Evolutionary conservation across 2,329 filamentous ascomycete species (phyloP).

Genomic region (Hypoxylon sp.): DNA sequence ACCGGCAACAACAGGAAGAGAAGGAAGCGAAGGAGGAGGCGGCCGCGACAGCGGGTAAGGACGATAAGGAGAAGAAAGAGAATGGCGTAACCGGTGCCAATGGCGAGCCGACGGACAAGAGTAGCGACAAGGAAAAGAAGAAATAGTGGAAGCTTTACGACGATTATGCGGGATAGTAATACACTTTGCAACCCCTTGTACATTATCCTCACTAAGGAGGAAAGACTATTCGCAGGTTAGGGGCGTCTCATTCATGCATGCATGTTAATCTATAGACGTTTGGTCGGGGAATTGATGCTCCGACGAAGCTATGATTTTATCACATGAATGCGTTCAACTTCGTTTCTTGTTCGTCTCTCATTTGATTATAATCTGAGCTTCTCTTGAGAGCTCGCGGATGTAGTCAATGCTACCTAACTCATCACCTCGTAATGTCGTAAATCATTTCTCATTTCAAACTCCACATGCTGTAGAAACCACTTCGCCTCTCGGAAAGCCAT

Average conservation of each 20-base stretch:
- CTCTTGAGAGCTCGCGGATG: no score
- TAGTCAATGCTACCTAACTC: no score
- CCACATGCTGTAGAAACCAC: no score
- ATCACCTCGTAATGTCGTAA: constrained; percentile 7
- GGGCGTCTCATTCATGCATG: constrained; percentile 19
- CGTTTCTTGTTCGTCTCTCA: no score
- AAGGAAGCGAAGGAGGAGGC: constrained; percentile 78
- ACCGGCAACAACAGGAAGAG: constrained; percentile 95
- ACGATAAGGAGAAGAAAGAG: constrained; percentile 61
- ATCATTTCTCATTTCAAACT: not conserved
- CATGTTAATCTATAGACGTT: constrained; percentile 33
- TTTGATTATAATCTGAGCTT: no score
- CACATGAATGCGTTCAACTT: no score
- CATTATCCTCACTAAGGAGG: constrained; percentile 34
- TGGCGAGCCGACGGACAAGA: constrained; percentile 49
- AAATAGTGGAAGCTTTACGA: constrained; percentile 48
- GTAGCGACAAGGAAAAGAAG: constrained; percentile 59
- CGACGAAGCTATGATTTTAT: constrained; percentile 16
- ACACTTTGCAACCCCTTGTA: constrained; percentile 32
- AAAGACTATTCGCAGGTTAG: constrained; percentile 18
- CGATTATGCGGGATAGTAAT: constrained; percentile 22
- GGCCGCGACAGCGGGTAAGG: constrained; percentile 60
- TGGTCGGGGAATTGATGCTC: constrained; percentile 11
- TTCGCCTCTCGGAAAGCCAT: not conserved
- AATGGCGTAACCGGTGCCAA: constrained; percentile 66